Evolutionary conservation across 805 yeast genomes (phyloP), one percentile per base, ranked within the genome.

Genomic region (Ogataea parapolymorpha): DNA sequence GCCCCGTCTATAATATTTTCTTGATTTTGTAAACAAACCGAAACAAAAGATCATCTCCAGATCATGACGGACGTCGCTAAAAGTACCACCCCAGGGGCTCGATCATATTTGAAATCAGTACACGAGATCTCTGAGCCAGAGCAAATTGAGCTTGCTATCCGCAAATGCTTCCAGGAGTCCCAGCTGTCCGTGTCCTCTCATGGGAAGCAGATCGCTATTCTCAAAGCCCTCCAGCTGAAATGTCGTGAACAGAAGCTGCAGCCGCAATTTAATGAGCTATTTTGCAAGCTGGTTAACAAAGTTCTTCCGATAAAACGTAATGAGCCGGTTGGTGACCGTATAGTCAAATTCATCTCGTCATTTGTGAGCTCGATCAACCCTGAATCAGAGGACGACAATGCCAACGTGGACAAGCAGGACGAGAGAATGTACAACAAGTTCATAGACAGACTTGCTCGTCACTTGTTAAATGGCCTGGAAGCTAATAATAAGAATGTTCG

Each of bases 401-500:
- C 61, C 35, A 59, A 53, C 26, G 62, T 37, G 4, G 62, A 52
- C 11, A 53, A 50, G 15, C 60, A 53, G 5, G 66, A 61, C 11
- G 72, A 66, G n/a, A 37, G 14, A n/a, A 39, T 49, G 29, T 71
- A 75, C 32, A 58, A 75, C 2, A 63, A 70, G 15, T 85, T 88
- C 53, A 72, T 83, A 10, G 80, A 79, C 42, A 66, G 64, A 41
- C 59, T 88, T 22, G 71, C 87, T 2, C 70, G 76, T 15, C 91
- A 85, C 59, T 63, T 89, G 26, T 61, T 85, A n/a, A 70, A 80
- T 44, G 97, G 97, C 1, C 71, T 85, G 1, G 86, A 82, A 46
- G 84, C 95, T 10, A 76, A 76, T 50, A 84, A 85, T 56, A 80
- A 77, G 54, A 76, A 73, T 42, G 96, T 91, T 1, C 67, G 99